Base-by-base conservation (phyloP, 495 filamentous ascomycete species). In the Penicillium paradoxum region DNA sequence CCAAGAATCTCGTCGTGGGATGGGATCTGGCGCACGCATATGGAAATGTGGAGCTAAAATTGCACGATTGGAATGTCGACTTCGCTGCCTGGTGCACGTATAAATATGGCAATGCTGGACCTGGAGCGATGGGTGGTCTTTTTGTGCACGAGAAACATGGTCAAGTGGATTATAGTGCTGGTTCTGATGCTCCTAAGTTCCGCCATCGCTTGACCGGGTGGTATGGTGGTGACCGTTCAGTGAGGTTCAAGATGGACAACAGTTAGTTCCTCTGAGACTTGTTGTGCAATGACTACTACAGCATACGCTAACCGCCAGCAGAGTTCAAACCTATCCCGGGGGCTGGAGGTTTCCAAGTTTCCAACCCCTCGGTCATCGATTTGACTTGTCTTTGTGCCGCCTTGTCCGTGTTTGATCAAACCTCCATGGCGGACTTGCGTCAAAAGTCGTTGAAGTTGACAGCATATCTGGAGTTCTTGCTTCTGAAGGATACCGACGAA, bases 1-100 rank as follows among this genome's bases (percentile, higher is more conserved):
- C 77, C n/a, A 79, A 83, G 40, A 83, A 80, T 24, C 87, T 98
- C 47, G 73, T 84, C 14, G 82, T 96, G 13, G 88, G 91, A 49
- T 98, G 91, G 90, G 93, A 98, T 69, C 79, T 97, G 36, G 93
- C 93, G 0, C 93, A 98, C 72, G 93, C 90, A 6, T 90, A 83
- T 19, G 93, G 88, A n/a, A 98, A 98, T 66, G 88, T 92, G 4
- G 79, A 84, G 1, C 72, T 97, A 14, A 73, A 83, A 27, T 79
- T 98, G 14, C 89, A 96, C 64, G 87, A 89, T 59, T 97, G 93
- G 93, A 81, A 91, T 52, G 91, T 96, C 29, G 93, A 98, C 66
- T 93, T 93, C 41, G 91, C 93, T 2, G 88, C 77, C 18, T 98
- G 93, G 93, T 97, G 93, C 71, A 88, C 82, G 33, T 97, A 98